Percentiles rank a stretch among this genome's conserved stretches.
These are phyloP conservation scores for Hemileccinum impolitum DNA, from an alignment of 768 basidiomycete genomes.

Conservation along the genomic window DNA sequence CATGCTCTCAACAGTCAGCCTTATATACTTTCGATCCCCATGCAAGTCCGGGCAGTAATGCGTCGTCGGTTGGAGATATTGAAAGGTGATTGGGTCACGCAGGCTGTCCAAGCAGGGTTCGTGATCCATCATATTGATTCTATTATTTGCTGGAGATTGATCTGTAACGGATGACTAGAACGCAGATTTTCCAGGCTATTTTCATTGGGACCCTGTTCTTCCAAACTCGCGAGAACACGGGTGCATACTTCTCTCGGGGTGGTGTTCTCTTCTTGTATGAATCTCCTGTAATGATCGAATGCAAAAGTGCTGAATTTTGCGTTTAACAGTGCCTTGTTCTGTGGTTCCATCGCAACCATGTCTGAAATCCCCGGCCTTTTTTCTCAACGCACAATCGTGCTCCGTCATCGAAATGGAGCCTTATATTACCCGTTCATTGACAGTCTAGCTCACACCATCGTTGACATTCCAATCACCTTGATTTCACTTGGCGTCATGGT, in stretches of 20 bases:
- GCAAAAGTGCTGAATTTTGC: background rate
- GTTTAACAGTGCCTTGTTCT: constrained; percentile 44
- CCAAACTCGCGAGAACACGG: constrained; percentile 33
- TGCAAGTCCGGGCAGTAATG: constrained; percentile 45
- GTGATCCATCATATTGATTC: constrained; percentile 8
- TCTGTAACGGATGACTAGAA: constrained; percentile 28
- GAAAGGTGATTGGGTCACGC: constrained; percentile 36
- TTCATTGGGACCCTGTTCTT: constrained; percentile 40
- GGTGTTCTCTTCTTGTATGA: constrained; percentile 74
- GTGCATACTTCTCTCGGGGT: constrained; percentile 51
- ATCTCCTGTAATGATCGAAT: background rate
- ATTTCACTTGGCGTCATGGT: constrained; percentile 11
- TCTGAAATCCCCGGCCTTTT: constrained; percentile 50
- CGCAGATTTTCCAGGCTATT: constrained; percentile 22
- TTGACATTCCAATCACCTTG: constrained; percentile 42
- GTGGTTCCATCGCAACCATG: constrained; percentile 50
- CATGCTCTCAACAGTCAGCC: constrained; percentile 39
- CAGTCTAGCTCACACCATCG: constrained; percentile 40
- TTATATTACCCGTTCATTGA: constrained; percentile 51
- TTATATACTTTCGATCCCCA: constrained; percentile 43
- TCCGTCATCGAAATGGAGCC: constrained; percentile 41
- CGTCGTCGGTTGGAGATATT: constrained; percentile 44
- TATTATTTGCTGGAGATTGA: background rate
- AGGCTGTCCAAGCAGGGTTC: constrained; percentile 35
- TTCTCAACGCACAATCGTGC: constrained; percentile 41